Evolutionary conservation across 192 early-diverging fungal genomes (phyloP), one percentile per base, ranked within the genome.

Genomic region (Linnemannia zychae): DNA sequence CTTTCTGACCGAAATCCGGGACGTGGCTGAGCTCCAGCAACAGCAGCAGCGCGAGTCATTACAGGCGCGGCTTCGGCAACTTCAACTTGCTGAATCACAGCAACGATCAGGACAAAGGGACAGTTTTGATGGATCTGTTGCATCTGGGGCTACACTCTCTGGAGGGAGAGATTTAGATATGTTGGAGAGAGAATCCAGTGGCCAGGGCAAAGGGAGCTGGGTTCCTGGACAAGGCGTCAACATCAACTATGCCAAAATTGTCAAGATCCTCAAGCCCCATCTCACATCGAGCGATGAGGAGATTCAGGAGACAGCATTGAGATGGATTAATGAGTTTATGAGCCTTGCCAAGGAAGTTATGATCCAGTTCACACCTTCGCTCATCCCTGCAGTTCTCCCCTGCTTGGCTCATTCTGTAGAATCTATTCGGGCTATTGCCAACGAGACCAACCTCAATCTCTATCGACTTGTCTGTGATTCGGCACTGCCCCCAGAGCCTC

Each of bases 321-420:
- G 91, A 53, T 99, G 99, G 99, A 93, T 98, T 67, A 93, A 95
- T 78, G 95, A 95, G 81, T 97, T 99, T 75, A 94, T 98, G 34
- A 87, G 88, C 34, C 88, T 98, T 33, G 95, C 96, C 28, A 93
- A 95, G 53, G 92, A 95, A 20, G 92, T 96, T 4, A 95, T 99
- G 76, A 91, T 99, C 37, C 91, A 93, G 16, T 96, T 93, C 72
- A 94, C 96, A 37, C 96, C 98, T 16, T 81, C 90, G 34, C 90
- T 99, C 3, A 92, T 99, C 37, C 92, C 91, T 9, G 93, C 97
- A 0, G 94, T 99, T 40, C 82, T 99, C 20, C 98, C 98, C 4
- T 94, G 93, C 7, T 89, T 99, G 6, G 93, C 97, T 18, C 97
- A 99, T 76, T 88, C 93, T 31, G 91, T 93, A 69, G 50, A 89